These are phyloP conservation scores for Scedosporium apiospermum DNA, from an alignment of 2,329 filamentous ascomycete species.

Conservation along the genomic window DNA sequence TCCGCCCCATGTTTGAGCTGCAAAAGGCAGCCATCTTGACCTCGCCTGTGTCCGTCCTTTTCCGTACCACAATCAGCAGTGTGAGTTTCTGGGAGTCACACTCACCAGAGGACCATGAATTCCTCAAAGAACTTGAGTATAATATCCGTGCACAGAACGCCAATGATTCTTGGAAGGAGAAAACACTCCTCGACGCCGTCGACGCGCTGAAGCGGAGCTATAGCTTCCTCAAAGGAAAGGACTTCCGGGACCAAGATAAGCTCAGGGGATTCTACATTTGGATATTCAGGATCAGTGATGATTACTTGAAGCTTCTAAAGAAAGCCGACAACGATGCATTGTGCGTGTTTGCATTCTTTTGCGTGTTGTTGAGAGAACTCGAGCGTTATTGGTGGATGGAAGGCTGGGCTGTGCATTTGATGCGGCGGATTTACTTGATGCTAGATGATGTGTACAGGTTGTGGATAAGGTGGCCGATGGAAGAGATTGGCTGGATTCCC, in stretches of 20 bases:
- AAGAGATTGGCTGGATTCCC: no score
- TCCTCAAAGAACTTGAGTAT: no score
- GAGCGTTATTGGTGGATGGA: slow-evolving; percentile 10
- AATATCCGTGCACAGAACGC: no score
- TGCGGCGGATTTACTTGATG: slow-evolving; percentile 6
- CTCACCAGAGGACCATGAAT: no score
- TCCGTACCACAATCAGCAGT: no score
- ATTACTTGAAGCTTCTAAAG: background rate
- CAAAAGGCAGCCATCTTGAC: background rate
- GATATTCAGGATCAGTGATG: slow-evolving; percentile 4
- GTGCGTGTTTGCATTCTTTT: slow-evolving; percentile 9
- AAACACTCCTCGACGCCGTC: background rate
- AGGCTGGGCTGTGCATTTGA: slow-evolving; percentile 9
- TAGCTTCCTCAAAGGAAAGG: no score
- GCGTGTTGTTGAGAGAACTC: slow-evolving; percentile 6
- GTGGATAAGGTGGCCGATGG: slow-evolving; percentile 9
- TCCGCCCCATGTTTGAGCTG: slow-evolving; percentile 6
- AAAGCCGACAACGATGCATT: slow-evolving; percentile 3
- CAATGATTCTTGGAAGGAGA: no score
- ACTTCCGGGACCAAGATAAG: background rate
- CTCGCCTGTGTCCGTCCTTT: no score
- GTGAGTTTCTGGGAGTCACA: no score
- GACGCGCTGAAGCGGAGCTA: no score
- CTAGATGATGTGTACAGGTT: slow-evolving; percentile 9
- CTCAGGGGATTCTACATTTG: slow-evolving; percentile 8